These are phyloP conservation scores for Colletotrichum lentis DNA, from an alignment of 2,329 filamentous ascomycete genomes.

Conservation along the genomic window DNA sequence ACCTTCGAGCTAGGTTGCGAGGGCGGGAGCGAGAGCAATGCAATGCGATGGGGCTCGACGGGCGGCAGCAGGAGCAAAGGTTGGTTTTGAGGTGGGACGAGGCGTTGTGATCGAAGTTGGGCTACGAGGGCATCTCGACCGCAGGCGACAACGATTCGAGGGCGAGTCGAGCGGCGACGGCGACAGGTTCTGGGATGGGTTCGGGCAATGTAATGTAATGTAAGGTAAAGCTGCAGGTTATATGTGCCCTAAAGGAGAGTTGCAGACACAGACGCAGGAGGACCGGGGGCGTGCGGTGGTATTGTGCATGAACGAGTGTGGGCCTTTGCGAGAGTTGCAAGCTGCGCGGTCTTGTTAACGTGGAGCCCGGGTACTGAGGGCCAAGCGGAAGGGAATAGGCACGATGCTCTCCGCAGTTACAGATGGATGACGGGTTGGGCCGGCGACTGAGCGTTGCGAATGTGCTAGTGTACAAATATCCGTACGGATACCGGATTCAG, in stretches of 20 bases:
- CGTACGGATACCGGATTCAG: background rate
- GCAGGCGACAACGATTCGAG: conserved; percentile 13
- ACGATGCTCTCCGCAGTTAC: conserved; percentile 12
- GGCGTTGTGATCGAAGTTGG: conserved; percentile 5
- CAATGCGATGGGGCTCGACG: background rate
- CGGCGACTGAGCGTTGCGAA: background rate
- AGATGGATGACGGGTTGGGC: background rate
- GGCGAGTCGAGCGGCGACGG: background rate
- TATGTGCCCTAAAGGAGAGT: conserved; percentile 46
- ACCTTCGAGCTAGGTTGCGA: background rate
- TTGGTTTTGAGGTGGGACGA: conserved; percentile 22
- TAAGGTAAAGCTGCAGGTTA: conserved; percentile 38
- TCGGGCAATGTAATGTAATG: conserved; percentile 35
- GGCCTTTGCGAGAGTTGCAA: conserved; percentile 33
- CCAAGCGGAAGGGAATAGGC: conserved; percentile 16
- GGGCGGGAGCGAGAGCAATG: background rate
- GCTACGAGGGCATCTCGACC: conserved; percentile 33
- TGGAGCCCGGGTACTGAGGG: conserved; percentile 21
- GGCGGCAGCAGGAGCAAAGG: conserved; percentile 15
- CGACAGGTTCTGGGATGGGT: conserved; percentile 22
- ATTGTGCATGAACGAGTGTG: conserved; percentile 49
- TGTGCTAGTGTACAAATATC: background rate
- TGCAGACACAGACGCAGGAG: conserved; percentile 41
- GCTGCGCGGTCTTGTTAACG: conserved; percentile 22
- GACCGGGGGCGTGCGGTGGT: conserved; percentile 38